Conservation (phyloP, 768 basidiomycete species). For the Boletus insuetus region DNA sequence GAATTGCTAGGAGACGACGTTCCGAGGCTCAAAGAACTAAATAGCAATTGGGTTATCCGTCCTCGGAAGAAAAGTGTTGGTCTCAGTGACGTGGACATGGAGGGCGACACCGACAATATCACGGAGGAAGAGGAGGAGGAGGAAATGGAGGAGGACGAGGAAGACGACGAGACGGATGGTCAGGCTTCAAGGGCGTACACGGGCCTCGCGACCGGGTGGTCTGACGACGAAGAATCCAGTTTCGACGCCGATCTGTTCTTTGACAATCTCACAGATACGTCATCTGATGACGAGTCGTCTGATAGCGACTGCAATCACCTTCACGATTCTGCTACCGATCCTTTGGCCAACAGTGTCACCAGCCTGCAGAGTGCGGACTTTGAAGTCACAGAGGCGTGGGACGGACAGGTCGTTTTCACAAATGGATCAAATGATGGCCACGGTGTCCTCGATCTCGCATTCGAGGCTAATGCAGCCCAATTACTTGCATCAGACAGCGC, state of each 20-base stretch:
- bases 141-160: slow-evolving; percentile 38
- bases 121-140: slow-evolving; percentile 56
- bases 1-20: slow-evolving; percentile 57
- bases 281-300: slow-evolving; percentile 33
- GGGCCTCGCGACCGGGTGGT: slow-evolving; percentile 75
- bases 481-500: slow-evolving; percentile 48
- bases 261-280: slow-evolving; percentile 66
- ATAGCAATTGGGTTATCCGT: slow-evolving; percentile 65
- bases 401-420: slow-evolving; percentile 72
- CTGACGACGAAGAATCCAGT: slow-evolving; percentile 71
- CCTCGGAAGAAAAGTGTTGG: slow-evolving; percentile 72
- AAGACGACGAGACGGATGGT: slow-evolving; percentile 48
- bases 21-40: slow-evolving; percentile 38
- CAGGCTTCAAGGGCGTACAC: slow-evolving; percentile 44
- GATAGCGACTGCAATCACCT: slow-evolving; percentile 49
- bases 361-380: slow-evolving; percentile 43
- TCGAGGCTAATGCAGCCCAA: slow-evolving; percentile 59
- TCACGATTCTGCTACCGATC: slow-evolving; percentile 31
- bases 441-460: slow-evolving; percentile 63
- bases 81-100: slow-evolving; percentile 60
- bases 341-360: slow-evolving; percentile 24
- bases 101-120: slow-evolving; percentile 53
- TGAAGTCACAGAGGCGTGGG: slow-evolving; percentile 70
- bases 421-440: slow-evolving; percentile 52
- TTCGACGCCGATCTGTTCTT: slow-evolving; percentile 87